phyloP scores from a whole-genome alignment of 805 yeast species.

The Starmerella sp. region DNA sequence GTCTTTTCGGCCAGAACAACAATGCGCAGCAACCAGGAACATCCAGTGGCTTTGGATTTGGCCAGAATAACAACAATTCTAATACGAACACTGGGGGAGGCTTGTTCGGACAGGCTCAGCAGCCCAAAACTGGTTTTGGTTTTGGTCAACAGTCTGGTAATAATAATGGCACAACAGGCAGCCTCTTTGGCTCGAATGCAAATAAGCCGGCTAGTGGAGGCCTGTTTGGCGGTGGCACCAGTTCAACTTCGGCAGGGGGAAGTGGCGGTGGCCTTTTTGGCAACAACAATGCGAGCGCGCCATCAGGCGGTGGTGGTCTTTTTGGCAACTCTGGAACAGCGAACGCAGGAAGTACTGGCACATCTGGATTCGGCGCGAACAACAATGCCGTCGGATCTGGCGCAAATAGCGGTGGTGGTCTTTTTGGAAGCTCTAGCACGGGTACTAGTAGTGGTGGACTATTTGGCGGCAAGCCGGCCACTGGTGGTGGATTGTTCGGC shows the following conservation, averaged over 20 bases:
- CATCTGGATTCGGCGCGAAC: neutral
- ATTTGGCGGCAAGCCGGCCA: constrained; percentile 25
- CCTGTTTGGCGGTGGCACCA: constrained; percentile 12
- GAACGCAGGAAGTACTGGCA: neutral
- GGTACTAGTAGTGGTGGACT: constrained; percentile 22
- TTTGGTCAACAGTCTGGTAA: constrained; percentile 17
- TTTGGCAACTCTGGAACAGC: constrained; percentile 29
- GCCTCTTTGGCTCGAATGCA: constrained; percentile 25
- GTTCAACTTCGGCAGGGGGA: neutral
- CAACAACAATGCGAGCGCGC: constrained; percentile 17
- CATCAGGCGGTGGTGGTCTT: constrained; percentile 29
- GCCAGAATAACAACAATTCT: neutral
- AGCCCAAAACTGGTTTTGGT: constrained; percentile 8
- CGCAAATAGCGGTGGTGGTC: constrained; percentile 3
- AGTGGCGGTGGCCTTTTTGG: constrained; percentile 30
- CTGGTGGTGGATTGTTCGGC: constrained; percentile 26
- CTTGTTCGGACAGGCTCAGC: constrained; percentile 5
- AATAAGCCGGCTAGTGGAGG: constrained; percentile 16
- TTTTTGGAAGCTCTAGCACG: constrained; percentile 6
- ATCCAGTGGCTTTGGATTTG: neutral
- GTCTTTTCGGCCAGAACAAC: constrained; percentile 16
- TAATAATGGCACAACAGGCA: neutral
- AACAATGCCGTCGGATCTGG: neutral
- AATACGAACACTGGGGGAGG: neutral
- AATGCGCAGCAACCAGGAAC: neutral